Evolutionary conservation across 1,284 basidiomycete species (phyloP).

Genomic region (Earliella scabrosa): DNA sequence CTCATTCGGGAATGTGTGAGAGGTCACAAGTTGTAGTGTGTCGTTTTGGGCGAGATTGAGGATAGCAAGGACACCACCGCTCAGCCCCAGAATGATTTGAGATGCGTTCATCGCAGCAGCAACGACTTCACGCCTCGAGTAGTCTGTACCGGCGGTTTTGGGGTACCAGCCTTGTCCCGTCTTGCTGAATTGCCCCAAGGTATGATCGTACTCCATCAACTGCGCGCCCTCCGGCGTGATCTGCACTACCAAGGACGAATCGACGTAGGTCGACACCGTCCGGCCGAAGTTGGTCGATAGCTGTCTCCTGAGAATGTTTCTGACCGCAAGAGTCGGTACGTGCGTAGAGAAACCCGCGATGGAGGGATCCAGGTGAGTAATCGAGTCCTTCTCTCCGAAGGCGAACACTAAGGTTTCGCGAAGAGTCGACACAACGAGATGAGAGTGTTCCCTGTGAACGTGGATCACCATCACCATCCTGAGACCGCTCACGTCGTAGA

Average conservation of each 20-base stretch:
- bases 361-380: slow-evolving; percentile 44
- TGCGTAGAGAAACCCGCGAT: slow-evolving; percentile 49
- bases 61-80: slow-evolving; percentile 56
- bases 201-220: slow-evolving; percentile 56
- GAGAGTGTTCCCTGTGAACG: slow-evolving; percentile 48
- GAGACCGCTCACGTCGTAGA: too few relatives aligned
- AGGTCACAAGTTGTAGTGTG: slow-evolving; percentile 43
- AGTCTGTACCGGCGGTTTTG: slow-evolving; percentile 28
- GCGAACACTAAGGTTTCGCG: slow-evolving; percentile 56
- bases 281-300: slow-evolving; percentile 28
- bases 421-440: slow-evolving; percentile 63
- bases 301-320: slow-evolving; percentile 52
- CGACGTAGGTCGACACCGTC: slow-evolving; percentile 44
- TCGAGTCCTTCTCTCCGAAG: slow-evolving; percentile 44
- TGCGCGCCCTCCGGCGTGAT: slow-evolving; percentile 63
- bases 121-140: slow-evolving; percentile 56
- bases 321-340: slow-evolving; percentile 67
- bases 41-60: slow-evolving; percentile 52
- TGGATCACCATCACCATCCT: too few relatives aligned
- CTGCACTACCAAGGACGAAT: slow-evolving; percentile 68
- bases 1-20: too few relatives aligned
- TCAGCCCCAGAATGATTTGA: slow-evolving; percentile 69
- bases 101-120: slow-evolving; percentile 68
- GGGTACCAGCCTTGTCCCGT: slow-evolving; percentile 40
- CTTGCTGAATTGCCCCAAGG: slow-evolving; percentile 37